Percentiles rank a stretch among this genome's conserved stretches.
Evolutionary conservation across 495 filamentous ascomycete genomes (phyloP).

Genomic region (Tuber brumale): DNA sequence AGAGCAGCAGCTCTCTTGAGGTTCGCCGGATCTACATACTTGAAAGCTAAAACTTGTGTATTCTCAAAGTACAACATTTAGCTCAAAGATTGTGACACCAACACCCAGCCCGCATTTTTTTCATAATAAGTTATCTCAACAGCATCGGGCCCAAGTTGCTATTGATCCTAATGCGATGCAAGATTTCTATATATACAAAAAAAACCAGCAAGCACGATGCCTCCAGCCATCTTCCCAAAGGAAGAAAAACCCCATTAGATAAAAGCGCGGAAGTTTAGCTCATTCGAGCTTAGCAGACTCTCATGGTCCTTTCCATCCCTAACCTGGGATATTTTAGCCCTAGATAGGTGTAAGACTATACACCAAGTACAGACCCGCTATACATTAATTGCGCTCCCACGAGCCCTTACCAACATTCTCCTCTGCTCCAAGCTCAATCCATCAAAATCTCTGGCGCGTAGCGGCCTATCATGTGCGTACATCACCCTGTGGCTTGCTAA

Average conservation of each 20-base stretch:
- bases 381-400: not conserved
- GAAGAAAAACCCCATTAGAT: not conserved
- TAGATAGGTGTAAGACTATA: not conserved
- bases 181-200: not conserved
- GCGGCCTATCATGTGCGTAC: conserved; percentile 14
- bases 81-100: not conserved
- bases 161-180: not conserved
- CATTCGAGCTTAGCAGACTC: not conserved
- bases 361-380: not conserved
- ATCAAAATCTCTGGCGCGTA: conserved; percentile 25
- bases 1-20: not conserved
- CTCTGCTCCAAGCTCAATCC: conserved; percentile 27
- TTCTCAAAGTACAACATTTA: not conserved
- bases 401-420: conserved; percentile 7
- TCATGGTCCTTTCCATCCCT: not conserved
- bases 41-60: not conserved
- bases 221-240: not conserved
- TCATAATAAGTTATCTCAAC: not conserved
- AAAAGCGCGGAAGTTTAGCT: not conserved
- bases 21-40: not conserved
- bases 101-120: not conserved
- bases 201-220: not conserved
- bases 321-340: not conserved
- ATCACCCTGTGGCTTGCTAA: not conserved
- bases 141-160: not conserved